Conservation (phyloP, 1,139 yeast genomes). For the Blastobotrys arbuscula region DNA sequence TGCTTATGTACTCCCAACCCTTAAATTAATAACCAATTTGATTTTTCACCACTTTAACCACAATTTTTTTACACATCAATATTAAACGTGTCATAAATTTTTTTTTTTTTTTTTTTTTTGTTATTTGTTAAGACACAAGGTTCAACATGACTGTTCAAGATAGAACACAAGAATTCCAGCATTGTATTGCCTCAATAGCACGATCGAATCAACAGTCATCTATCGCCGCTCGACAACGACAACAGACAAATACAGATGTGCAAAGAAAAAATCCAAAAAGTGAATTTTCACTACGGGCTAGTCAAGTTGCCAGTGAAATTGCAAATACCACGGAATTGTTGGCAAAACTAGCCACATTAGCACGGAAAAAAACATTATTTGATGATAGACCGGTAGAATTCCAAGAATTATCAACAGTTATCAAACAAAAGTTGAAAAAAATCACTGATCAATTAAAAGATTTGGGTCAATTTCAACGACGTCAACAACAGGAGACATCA, state of each 20-base stretch:
- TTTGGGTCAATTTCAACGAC: constrained; percentile 42
- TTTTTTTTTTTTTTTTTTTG: too few relatives aligned
- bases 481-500: constrained; percentile 18
- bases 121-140: too few relatives aligned
- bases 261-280: constrained; percentile 35
- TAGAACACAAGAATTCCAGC: constrained; percentile 80
- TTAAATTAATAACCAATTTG: too few relatives aligned
- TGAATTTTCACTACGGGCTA: constrained; percentile 77
- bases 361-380: constrained; percentile 86
- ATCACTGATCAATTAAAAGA: constrained; percentile 73
- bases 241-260: constrained; percentile 13
- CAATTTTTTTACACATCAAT: too few relatives aligned
- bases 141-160: constrained; percentile 49
- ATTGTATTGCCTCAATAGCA: constrained; percentile 69
- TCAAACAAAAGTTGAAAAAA: constrained; percentile 86
- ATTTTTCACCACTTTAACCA: too few relatives aligned
- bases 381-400: constrained; percentile 94
- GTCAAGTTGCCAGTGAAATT: constrained; percentile 81
- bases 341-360: constrained; percentile 71
- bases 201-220: constrained; percentile 28
- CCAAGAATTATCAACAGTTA: constrained; percentile 84
- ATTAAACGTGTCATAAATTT: too few relatives aligned
- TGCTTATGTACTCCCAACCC: too few relatives aligned
- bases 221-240: constrained; percentile 8
- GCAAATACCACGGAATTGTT: constrained; percentile 82